Evolutionary conservation across 805 yeast genomes (phyloP), one percentile per base, ranked within the genome.

Genomic region (Clavispora fructus): DNA sequence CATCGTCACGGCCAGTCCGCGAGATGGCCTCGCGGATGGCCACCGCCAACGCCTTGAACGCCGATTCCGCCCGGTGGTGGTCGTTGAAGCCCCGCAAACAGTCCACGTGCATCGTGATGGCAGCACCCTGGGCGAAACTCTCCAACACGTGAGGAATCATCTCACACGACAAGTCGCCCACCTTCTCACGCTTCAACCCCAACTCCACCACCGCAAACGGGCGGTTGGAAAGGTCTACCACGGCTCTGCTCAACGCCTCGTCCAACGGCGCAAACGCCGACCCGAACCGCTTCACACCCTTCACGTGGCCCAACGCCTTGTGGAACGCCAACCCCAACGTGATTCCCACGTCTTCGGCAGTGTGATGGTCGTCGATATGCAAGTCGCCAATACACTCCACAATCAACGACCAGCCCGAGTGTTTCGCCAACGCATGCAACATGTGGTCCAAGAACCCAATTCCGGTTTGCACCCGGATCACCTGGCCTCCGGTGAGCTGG

Each of bases 111-210:
- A 94, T 61, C 1, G 99, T 94, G 45, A 94, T 77, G 49, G 85
- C 85, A 1, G 97, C 96, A 35, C 87, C 87, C 58, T 86, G 88
- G 3, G 98, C 97, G 72, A 94, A 94, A 57, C 95, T 85, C 65
- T 90, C 96, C 51, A 94, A 63, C 41, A 94, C 91, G 65, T 94
- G 99, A n/a, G 97, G 97, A 53, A 94, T 85, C 99, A 94, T 94
- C 69, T 94, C 99, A 59, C 94, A 81, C 32, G 90, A 80, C 43
- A 94, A 75, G 59, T 87, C 95, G 44, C 99, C 99, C 56, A 94
- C 82, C 63, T 85, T 90, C 64, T 94, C 99, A 53, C 99, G 78
- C 66, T 85, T 86, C 60, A 94, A 76, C 0, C 96, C 97, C 49
- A 94, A 73, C 33, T 94, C 96, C 35, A 90, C 75, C 14, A 88